Conservation (phyloP, 805 yeast species). For the Lipomyces mesembrius region DNA sequence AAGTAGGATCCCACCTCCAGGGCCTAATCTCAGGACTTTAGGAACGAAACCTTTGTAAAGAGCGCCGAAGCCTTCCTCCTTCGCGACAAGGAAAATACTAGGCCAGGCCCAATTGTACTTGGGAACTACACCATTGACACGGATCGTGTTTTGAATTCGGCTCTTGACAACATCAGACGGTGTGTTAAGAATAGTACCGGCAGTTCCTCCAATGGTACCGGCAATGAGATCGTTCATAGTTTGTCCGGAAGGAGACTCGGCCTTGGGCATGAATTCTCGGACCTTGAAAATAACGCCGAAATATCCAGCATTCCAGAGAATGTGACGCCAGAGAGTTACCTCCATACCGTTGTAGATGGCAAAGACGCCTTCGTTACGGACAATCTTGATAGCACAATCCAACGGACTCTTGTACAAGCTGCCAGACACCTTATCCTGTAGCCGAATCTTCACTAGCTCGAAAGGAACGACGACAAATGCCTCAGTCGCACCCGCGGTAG, state of each 20-base stretch:
- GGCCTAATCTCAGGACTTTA: constrained; percentile 95
- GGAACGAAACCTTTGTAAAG: constrained; percentile 96
- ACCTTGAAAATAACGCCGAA: constrained; percentile 93
- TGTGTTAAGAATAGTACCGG: constrained; percentile 93
- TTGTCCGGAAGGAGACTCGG: constrained; percentile 70
- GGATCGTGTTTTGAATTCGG: constrained; percentile 80
- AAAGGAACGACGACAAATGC: constrained; percentile 97
- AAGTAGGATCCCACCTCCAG: constrained; percentile 97
- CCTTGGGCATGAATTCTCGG: constrained; percentile 75
- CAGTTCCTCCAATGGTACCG: constrained; percentile 95
- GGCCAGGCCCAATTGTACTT: constrained; percentile 94
- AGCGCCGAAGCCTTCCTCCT: constrained; percentile 91
- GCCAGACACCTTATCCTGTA: constrained; percentile 80
- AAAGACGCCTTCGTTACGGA: constrained; percentile 74
- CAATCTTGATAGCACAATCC: constrained; percentile 76
- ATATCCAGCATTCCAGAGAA: constrained; percentile 97
- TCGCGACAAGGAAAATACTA: constrained; percentile 69
- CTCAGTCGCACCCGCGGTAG: constrained; percentile 97
- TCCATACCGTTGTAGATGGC: constrained; percentile 94
- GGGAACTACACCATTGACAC: constrained; percentile 72
- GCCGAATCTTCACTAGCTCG: constrained; percentile 90
- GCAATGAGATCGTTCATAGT: constrained; percentile 85
- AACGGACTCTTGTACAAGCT: constrained; percentile 75
- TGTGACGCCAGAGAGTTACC: constrained; percentile 96
- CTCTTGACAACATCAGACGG: constrained; percentile 96